Evolutionary conservation across 2,329 filamentous ascomycete genomes (phyloP), one percentile per base, ranked within the genome.

Genomic region (Lachnellula suecica): DNA sequence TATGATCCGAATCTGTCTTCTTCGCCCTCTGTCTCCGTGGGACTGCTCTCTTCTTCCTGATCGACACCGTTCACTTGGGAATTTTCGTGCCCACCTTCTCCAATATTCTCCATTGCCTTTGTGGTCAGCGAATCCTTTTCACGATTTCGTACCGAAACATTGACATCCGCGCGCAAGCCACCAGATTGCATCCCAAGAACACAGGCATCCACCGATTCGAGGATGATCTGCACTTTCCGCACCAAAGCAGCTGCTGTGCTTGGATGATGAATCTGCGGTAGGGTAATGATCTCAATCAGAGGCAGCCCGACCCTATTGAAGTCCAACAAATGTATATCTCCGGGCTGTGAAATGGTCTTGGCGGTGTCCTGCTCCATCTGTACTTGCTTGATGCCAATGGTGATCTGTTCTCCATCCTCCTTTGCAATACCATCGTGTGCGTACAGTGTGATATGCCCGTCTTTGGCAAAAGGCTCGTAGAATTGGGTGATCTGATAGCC

Each of bases 401-500:
- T 78, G 19, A 96, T 72, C n/a, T 78, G 72, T 17, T 86, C 77
- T 1, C 88, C 88, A 62, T 91, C 87, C 62, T 89, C 81, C 0
- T 82, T 76, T 0, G 87, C 85, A 56, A 96, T 89, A 1, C 91
- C 92, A 66, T 97, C 93, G 52, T 91, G 79, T 4, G 82, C 72
- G 35, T 79, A 81, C 5, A 99, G 76, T 0, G 77, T 80, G n/a
- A 97, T 76, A 35, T 75, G 72, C 2, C 94, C 94, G 62, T 91
- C 78, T 54, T 78, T 83, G 1, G 84, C 84, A 60, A 87, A 83
- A 0, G 84, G 84, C 52, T 84, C 75, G 69, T 97, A 97, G 73
- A 93, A 97, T 68, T 99, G 94, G 2, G 94, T 99, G 58, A 99
- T 96, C 70, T 99, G 94, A 70, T 99, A 99, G 0, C 94, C 94